Evolutionary conservation across 2,329 filamentous ascomycete species (phyloP).

Genomic region (Fusarium udum): DNA sequence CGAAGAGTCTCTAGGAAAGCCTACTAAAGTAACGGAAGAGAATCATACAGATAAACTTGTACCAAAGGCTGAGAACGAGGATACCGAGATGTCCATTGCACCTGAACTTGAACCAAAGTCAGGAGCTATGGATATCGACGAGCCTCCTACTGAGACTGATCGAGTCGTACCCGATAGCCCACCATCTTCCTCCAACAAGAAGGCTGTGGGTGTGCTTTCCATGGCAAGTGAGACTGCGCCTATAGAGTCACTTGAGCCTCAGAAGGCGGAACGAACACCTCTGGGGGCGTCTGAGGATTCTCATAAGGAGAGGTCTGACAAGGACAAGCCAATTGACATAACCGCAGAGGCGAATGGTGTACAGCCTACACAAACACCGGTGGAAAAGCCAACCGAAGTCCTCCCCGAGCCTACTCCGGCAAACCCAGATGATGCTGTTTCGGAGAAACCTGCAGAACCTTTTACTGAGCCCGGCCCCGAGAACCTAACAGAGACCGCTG

Average conservation of each 20-base stretch:
- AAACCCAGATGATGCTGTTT: neutral
- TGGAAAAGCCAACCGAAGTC: neutral
- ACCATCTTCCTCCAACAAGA: conserved; percentile 6
- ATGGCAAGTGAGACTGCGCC: neutral
- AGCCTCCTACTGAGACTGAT: conserved; percentile 15
- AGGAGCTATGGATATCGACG: conserved; percentile 55
- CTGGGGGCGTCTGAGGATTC: neutral
- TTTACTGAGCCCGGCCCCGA: neutral
- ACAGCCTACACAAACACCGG: neutral
- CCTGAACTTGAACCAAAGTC: conserved; percentile 48
- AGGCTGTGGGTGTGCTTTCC: neutral
- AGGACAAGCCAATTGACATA: neutral
- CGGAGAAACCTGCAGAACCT: neutral
- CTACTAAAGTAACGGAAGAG: neutral
- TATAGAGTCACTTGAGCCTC: conserved; percentile 1
- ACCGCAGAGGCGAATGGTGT: neutral
- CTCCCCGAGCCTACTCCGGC: neutral
- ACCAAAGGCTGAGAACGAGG: neutral
- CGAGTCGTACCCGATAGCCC: conserved; percentile 7
- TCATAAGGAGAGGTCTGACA: neutral
- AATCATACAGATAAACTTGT: neutral
- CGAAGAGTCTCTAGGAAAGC: neutral
- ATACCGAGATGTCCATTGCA: conserved; percentile 3
- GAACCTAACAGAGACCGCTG: neutral
- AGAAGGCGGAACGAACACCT: conserved; percentile 1